A percentile compares a stretch with the other conserved stretches of the same genome.
phyloP scores from a whole-genome alignment of 192 early-diverging fungal species.

The Pilaira anomala region DNA sequence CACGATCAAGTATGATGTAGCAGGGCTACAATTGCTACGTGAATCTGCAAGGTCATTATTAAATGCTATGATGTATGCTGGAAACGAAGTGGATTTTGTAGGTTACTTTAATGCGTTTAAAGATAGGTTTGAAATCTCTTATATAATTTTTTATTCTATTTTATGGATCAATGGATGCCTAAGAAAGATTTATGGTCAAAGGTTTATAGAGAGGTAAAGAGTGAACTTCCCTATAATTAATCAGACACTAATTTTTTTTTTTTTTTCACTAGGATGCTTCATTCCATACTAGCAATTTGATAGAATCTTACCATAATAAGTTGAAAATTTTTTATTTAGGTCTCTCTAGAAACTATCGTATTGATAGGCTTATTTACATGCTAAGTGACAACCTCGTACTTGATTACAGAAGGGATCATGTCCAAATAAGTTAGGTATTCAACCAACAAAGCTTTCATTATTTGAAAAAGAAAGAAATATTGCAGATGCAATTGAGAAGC shows the following conservation, averaged over 20 bases:
- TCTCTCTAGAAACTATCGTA: too few relatives aligned
- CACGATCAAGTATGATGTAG: not conserved
- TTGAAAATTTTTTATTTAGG: conserved; percentile 2
- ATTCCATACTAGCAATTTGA: conserved; percentile 1
- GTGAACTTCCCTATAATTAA: too few relatives aligned
- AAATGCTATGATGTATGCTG: conserved; percentile 1
- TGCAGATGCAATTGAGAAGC: too few relatives aligned
- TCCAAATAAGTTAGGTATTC: too few relatives aligned
- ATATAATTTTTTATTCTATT: not conserved
- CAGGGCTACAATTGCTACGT: not conserved
- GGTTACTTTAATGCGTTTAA: not conserved
- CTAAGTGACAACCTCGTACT: not conserved
- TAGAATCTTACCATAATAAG: conserved; percentile 12
- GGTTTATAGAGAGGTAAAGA: not conserved
- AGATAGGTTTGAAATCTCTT: not conserved
- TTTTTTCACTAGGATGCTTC: not conserved
- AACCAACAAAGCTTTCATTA: too few relatives aligned
- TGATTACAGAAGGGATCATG: not conserved
- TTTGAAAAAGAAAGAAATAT: too few relatives aligned
- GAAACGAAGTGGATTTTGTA: not conserved
- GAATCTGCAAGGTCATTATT: not conserved
- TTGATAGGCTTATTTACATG: not conserved
- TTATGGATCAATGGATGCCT: not conserved
- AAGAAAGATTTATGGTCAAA: conserved; percentile 6
- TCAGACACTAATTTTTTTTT: too few relatives aligned